A percentile compares a stretch with the other conserved stretches of the same genome.
Conservation (phyloP, 768 basidiomycete genomes). For the Fistulinella prunicolor region DNA sequence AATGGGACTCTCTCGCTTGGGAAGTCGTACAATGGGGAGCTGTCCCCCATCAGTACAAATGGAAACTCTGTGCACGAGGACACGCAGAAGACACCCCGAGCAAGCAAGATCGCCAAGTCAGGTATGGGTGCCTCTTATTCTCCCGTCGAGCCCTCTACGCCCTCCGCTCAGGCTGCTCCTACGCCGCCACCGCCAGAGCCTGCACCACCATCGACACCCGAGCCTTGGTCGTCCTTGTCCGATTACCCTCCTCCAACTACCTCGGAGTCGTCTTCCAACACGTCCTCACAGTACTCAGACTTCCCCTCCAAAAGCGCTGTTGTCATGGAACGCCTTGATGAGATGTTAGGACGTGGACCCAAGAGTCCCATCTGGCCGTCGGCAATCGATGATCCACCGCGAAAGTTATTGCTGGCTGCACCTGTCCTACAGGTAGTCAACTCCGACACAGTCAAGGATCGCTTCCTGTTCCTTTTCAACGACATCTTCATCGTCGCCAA, state of each 20-base stretch:
- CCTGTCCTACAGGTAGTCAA: slow-evolving; percentile 94
- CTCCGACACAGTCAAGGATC: slow-evolving; percentile 90
- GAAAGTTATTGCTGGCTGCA: slow-evolving; percentile 79
- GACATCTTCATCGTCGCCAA: slow-evolving; percentile 94
- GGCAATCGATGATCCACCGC: slow-evolving; percentile 79
- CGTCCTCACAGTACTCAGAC: slow-evolving; percentile 64
- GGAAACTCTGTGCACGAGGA: slow-evolving; percentile 29
- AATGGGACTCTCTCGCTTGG: slow-evolving; percentile 35
- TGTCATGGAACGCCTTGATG: slow-evolving; percentile 68
- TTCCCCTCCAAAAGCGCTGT: slow-evolving; percentile 45
- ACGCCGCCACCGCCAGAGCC: slow-evolving; percentile 52
- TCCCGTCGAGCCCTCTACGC: slow-evolving; percentile 18
- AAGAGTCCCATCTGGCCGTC: slow-evolving; percentile 59
- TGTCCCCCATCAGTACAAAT: slow-evolving; percentile 29
- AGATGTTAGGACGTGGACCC: slow-evolving; percentile 60
- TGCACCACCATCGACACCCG: slow-evolving; percentile 64
- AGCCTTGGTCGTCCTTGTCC: slow-evolving; percentile 74
- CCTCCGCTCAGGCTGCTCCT: slow-evolving; percentile 32
- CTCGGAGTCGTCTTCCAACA: slow-evolving; percentile 73
- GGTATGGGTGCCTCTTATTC: slow-evolving; percentile 19
- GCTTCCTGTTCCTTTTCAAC: slow-evolving; percentile 95
- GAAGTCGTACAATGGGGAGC: slow-evolving; percentile 25
- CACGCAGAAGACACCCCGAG: slow-evolving; percentile 33
- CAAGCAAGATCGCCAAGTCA: slow-evolving; percentile 33
- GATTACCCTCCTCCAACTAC: slow-evolving; percentile 68